These are phyloP conservation scores for Pseudomassariella vexata DNA, from an alignment of 2,329 filamentous ascomycete species.

Conservation along the genomic window DNA sequence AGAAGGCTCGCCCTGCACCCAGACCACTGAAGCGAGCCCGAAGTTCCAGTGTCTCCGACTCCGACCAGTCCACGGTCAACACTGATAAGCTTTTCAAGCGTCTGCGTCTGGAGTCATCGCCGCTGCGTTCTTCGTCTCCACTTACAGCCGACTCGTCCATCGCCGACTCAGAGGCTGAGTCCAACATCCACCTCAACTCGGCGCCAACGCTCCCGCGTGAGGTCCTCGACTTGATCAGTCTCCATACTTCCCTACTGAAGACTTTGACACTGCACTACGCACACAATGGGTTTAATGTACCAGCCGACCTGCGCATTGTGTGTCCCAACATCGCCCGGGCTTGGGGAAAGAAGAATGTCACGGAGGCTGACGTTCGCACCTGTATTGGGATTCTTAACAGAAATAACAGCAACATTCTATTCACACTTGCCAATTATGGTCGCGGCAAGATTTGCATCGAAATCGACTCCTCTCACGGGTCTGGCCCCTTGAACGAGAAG, in stretches of 20 bases:
- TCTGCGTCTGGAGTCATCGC: constrained; percentile 32
- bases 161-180: constrained; percentile 28
- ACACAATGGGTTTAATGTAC: constrained; percentile 58
- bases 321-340: constrained; percentile 58
- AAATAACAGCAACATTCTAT: constrained; percentile 19
- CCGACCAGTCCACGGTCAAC: constrained; percentile 24
- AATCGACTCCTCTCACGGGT: constrained; percentile 32
- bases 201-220: constrained; percentile 39
- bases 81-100: constrained; percentile 32
- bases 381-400: constrained; percentile 58
- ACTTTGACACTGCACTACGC: constrained; percentile 63
- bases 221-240: constrained; percentile 52
- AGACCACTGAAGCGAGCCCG: constrained; percentile 21
- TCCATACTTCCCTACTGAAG: constrained; percentile 64
- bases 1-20: constrained; percentile 18
- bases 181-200: constrained; percentile 16
- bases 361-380: constrained; percentile 58
- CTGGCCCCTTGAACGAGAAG: constrained; percentile 40
- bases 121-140: constrained; percentile 24
- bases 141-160: constrained; percentile 31
- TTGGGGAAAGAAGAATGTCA: constrained; percentile 68
- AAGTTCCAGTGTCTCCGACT: constrained; percentile 24
- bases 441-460: constrained; percentile 51
- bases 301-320: constrained; percentile 58
- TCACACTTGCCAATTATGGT: constrained; percentile 33